A percentile compares a stretch with the other conserved stretches of the same genome.
These are phyloP conservation scores for Schoenoplectus tabernaemontani DNA, from an alignment of 202 grass and related monocot genomes.

Conservation along the genomic window DNA sequence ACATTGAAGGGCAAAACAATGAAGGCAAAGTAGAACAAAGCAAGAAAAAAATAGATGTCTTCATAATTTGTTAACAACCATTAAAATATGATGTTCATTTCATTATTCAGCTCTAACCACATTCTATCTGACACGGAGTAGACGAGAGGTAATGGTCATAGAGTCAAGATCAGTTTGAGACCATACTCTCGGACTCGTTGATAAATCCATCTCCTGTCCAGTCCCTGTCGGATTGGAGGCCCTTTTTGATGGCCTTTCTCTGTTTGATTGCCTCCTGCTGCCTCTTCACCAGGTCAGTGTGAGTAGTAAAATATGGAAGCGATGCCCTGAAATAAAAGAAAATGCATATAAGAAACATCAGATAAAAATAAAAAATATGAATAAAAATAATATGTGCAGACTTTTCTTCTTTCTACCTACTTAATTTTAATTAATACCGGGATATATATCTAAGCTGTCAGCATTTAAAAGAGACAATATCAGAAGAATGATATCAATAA, in stretches of 20 bases:
- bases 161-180: slow-evolving; percentile 56
- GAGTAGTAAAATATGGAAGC: slow-evolving; percentile 83
- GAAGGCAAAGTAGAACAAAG: background rate
- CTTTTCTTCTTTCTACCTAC: background rate
- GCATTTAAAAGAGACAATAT: too few species aligned
- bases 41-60: too few species aligned
- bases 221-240: slow-evolving; percentile 84
- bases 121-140: background rate
- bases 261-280: slow-evolving; percentile 76
- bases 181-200: slow-evolving; percentile 89
- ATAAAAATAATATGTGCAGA: too few species aligned
- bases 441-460: too few species aligned
- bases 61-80: background rate
- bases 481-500: too few species aligned
- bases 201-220: slow-evolving; percentile 96
- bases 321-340: slow-evolving; percentile 42
- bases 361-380: too few species aligned
- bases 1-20: background rate
- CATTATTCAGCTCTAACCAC: background rate
- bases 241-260: slow-evolving; percentile 64
- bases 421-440: too few species aligned
- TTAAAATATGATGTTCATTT: background rate
- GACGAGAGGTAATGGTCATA: background rate
- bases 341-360: background rate
- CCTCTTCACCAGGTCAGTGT: slow-evolving; percentile 74